Base-by-base conservation (phyloP, 129 eudicot genomes). In the Flaveria trinervia region DNA sequence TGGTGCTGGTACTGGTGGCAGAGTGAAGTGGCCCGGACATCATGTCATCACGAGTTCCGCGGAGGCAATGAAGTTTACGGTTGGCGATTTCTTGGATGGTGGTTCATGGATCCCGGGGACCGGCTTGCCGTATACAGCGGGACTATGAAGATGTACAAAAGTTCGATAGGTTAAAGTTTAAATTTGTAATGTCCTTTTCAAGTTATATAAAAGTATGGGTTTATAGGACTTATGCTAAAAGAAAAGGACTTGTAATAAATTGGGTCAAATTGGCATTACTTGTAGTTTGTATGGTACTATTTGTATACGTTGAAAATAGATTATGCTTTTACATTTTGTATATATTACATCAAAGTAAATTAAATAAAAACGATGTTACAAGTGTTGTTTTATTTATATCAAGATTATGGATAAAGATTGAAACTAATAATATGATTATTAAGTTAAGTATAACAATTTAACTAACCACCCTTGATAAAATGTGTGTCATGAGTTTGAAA, bases 21-120 rank as follows among this genome's bases (percentile, higher is more conserved):
- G 95, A 72, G 92, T 91, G 8, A 89, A 81, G 45, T 88, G 95
- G 95, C 77, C 79, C 5, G 97, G 97, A 2, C 75, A 80, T 50
- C 97, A 88, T 70, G 84, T 86, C n/a, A 76, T 91, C 33, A 81
- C 79, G 2, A 76, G 74, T 12, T 69, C 73, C 1, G 17, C 65
- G 0, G 97, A 84, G 77, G 97, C 93, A 13, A 83, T 57, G 36
- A 84, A 81, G 57, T 91, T 83, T 62, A 77, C 97, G 3, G 94
- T 86, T 9, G 89, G 87, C 74, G 85, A 74, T 49, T 90, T 90
- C 73, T 77, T 87, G 64, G 86, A 75, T 39, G 96, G 96, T 71
- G 85, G 79, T 69, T 87, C 87, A 0, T 90, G 96, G 96, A 82
- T 90, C 68, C 83, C 84, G 66, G 79, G 78, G n/a, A 52, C 90